Conservation (phyloP, 1,139 yeast genomes). For the Candida sanyaensis region DNA sequence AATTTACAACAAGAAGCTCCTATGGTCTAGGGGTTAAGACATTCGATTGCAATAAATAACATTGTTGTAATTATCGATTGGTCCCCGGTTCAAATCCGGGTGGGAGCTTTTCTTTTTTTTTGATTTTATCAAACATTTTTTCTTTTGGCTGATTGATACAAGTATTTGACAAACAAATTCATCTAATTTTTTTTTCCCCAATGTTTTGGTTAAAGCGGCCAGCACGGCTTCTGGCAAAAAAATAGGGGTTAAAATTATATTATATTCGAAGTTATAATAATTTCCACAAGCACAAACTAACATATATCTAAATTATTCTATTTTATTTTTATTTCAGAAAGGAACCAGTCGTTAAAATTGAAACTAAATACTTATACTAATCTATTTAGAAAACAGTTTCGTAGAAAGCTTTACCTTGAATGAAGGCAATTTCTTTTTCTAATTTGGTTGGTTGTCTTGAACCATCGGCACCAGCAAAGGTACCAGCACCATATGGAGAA, state of each 20-base stretch:
- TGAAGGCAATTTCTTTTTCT: constrained; percentile 62
- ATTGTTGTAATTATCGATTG: constrained; percentile 7
- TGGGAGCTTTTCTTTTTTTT: constrained; percentile 7
- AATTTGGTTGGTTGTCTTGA: constrained; percentile 48
- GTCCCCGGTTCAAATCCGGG: constrained; percentile 15
- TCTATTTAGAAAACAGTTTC: not conserved
- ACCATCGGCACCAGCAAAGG: no score
- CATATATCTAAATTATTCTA: not conserved
- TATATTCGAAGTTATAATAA: no score
- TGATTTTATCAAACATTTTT: no score
- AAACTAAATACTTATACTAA: not conserved
- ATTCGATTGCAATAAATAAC: constrained; percentile 9
- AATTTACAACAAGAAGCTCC: constrained; percentile 1
- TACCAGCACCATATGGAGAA: constrained; percentile 32
- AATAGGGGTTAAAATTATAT: no score
- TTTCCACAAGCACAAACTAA: no score
- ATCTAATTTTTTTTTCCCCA: no score
- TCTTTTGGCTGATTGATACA: no score
- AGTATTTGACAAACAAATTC: no score
- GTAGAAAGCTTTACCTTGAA: constrained; percentile 59
- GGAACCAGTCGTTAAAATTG: no score
- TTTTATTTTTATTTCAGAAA: no score
- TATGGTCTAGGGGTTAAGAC: constrained; percentile 11
- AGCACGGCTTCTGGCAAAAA: no score
- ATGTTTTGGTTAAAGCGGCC: no score